A percentile compares a stretch with the other conserved stretches of the same genome.
Conservation (phyloP, 2,329 filamentous ascomycete species). For the Mycosphaerella sp. region DNA sequence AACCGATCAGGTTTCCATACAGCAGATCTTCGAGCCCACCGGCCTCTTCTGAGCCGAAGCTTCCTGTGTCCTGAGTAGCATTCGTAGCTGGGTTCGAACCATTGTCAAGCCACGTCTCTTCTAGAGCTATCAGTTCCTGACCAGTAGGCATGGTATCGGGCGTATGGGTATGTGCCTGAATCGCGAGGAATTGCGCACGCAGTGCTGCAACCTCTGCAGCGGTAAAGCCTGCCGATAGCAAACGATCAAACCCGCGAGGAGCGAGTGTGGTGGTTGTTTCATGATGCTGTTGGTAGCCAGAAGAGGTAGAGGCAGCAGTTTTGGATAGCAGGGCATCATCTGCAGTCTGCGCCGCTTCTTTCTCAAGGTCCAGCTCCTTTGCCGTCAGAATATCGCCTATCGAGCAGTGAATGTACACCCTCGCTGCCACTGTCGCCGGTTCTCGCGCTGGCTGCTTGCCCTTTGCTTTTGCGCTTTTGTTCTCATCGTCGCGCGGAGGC, state of each 20-base stretch:
- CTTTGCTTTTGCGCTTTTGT: conserved; percentile 46
- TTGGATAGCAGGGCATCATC: conserved; percentile 33
- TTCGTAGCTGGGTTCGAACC: conserved; percentile 30
- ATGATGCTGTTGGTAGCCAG: not conserved
- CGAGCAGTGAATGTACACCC: conserved; percentile 89
- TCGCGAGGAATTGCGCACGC: conserved; percentile 79
- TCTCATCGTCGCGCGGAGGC: conserved; percentile 32
- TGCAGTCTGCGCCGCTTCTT: conserved; percentile 34
- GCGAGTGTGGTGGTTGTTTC: conserved; percentile 45
- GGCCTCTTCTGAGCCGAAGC: conserved; percentile 50
- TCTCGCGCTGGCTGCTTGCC: conserved; percentile 59
- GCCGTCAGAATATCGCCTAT: conserved; percentile 67
- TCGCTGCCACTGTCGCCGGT: conserved; percentile 35
- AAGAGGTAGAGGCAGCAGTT: conserved; percentile 31
- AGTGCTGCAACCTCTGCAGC: conserved; percentile 75
- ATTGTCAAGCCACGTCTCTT: conserved; percentile 86
- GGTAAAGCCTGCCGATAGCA: conserved; percentile 76
- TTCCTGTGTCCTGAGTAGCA: conserved; percentile 38
- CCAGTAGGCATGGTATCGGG: conserved; percentile 84
- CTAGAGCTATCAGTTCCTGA: conserved; percentile 66
- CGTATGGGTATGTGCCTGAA: conserved; percentile 74
- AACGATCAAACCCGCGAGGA: conserved; percentile 80
- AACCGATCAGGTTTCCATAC: conserved; percentile 82
- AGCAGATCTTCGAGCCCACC: conserved; percentile 77
- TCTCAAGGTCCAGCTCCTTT: conserved; percentile 64